Percentiles rank a stretch among this genome's conserved stretches.
Evolutionary conservation across 169 alveolate genomes (phyloP).

Genomic region (Cystoisospora suis): DNA sequence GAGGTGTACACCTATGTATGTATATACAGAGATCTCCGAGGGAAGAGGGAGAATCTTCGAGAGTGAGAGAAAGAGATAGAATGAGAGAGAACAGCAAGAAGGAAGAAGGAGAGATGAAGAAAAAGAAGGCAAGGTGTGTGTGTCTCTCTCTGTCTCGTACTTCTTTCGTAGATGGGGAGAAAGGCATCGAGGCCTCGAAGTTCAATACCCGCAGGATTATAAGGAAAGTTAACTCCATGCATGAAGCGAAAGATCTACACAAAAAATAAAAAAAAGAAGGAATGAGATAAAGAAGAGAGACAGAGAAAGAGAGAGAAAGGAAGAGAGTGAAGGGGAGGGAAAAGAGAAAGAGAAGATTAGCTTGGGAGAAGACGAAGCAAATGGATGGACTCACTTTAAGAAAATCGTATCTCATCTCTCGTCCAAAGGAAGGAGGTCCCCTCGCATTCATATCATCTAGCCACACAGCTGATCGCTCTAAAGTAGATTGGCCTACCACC

Average conservation of each 20-base stretch:
- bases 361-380: too few species aligned
- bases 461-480: constrained; percentile 2
- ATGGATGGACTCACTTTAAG: neutral
- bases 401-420: neutral
- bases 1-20: too few species aligned
- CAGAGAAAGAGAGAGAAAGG: neutral
- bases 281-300: neutral
- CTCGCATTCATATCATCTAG: neutral
- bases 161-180: constrained; percentile 14
- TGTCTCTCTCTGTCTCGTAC: too few species aligned
- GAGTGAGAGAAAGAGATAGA: too few species aligned
- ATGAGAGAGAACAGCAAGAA: too few species aligned
- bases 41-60: too few species aligned
- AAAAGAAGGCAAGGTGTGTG: too few species aligned
- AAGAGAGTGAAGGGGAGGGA: neutral
- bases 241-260: neutral
- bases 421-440: neutral
- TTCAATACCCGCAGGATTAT: neutral
- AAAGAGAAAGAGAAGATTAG: too few species aligned
- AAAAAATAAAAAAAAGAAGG: neutral
- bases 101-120: too few species aligned
- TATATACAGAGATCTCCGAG: too few species aligned
- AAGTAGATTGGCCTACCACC: neutral
- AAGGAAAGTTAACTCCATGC: constrained; percentile 24
- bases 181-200: constrained; percentile 4